Conservation (phyloP, 805 yeast species). For the Candida incommunis region DNA sequence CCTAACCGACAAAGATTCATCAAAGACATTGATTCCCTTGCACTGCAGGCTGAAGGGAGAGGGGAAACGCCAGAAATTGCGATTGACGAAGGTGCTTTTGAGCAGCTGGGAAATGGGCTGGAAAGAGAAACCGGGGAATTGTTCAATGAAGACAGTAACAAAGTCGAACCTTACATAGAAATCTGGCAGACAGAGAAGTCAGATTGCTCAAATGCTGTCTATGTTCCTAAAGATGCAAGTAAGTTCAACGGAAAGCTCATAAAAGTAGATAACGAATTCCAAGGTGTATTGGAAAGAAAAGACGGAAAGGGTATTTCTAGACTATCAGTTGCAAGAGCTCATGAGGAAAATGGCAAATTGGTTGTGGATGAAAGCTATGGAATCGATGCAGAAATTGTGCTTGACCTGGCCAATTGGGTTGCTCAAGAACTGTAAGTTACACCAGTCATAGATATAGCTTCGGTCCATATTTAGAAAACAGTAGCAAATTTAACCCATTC, state of each 20-base stretch:
- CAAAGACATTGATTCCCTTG: neutral
- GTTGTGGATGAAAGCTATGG: neutral
- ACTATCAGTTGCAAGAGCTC: neutral
- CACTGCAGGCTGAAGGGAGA: constrained; percentile 7
- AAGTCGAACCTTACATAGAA: constrained; percentile 33
- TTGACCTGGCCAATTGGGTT: neutral
- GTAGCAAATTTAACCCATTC: no score
- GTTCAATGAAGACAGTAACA: constrained; percentile 31
- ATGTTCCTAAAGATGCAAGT: neutral
- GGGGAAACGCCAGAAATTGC: constrained; percentile 6
- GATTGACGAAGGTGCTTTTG: constrained; percentile 33
- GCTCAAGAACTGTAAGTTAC: no score
- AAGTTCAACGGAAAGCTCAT: constrained; percentile 30
- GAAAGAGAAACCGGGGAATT: constrained; percentile 37
- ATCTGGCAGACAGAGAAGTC: constrained; percentile 26
- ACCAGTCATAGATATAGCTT: no score
- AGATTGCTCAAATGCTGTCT: neutral
- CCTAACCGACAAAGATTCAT: neutral
- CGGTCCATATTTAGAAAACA: no score
- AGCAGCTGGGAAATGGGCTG: constrained; percentile 24
- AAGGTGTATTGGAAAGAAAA: constrained; percentile 30
- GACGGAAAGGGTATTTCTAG: constrained; percentile 5
- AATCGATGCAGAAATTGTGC: neutral
- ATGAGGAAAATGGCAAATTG: neutral
- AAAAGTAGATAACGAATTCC: constrained; percentile 36